A percentile compares a stretch with the other conserved stretches of the same genome.
phyloP scores from a whole-genome alignment of 1,139 yeast species.

The Debaryomycetaceae sp. region DNA sequence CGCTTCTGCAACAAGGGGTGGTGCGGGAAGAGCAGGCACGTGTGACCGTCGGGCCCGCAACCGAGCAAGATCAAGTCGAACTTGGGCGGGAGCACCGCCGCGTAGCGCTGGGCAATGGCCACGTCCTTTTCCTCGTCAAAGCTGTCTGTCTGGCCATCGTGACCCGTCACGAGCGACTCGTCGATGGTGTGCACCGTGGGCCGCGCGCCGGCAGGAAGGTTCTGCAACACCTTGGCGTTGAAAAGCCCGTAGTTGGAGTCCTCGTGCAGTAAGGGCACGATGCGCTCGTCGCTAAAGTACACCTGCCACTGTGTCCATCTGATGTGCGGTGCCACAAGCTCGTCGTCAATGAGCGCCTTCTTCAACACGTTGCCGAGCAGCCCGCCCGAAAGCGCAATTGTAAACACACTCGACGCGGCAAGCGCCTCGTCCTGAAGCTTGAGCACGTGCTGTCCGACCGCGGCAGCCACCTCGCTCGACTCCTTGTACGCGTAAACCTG shows the following conservation, averaged over 20 bases:
- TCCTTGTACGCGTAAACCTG: constrained; percentile 50
- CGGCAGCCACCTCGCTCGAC: constrained; percentile 53
- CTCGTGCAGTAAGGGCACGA: constrained; percentile 61
- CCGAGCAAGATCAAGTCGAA: constrained; percentile 64
- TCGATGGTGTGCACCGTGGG: constrained; percentile 50
- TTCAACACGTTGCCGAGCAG: constrained; percentile 76
- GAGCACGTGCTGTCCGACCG: constrained; percentile 54
- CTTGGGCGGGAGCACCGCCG: constrained; percentile 36
- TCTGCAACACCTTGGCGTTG: constrained; percentile 50
- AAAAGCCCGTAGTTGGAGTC: constrained; percentile 70
- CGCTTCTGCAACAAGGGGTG: constrained; percentile 44
- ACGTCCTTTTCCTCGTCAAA: constrained; percentile 35
- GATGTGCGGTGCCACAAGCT: constrained; percentile 39
- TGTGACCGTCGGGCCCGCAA: constrained; percentile 81
- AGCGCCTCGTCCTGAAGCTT: constrained; percentile 53
- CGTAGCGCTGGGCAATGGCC: constrained; percentile 50
- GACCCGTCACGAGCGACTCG: constrained; percentile 41
- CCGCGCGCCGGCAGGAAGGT: constrained; percentile 27
- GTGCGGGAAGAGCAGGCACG: constrained; percentile 71
- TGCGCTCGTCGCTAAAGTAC: constrained; percentile 68
- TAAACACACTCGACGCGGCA: constrained; percentile 40
- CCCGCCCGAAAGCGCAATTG: constrained; percentile 87
- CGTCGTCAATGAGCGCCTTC: constrained; percentile 61
- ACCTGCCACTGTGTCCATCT: constrained; percentile 69
- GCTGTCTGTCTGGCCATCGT: constrained; percentile 39